Evolutionary conservation across 441 rosid genomes (phyloP).

Genomic region (Euphorbia celastroides): DNA sequence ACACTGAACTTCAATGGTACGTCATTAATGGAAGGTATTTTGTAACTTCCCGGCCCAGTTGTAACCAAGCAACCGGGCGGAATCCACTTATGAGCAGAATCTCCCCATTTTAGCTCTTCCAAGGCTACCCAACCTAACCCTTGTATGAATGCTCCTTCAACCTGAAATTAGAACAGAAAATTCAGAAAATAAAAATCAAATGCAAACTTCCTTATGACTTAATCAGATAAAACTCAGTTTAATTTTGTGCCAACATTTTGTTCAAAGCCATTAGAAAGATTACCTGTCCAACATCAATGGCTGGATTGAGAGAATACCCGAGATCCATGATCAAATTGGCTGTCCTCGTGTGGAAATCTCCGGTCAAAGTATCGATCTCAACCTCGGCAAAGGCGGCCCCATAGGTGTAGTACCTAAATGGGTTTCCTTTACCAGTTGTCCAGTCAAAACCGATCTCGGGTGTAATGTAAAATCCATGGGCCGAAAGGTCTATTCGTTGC

Average conservation of each 20-base stretch:
- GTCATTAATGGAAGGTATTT: conserved; percentile 88
- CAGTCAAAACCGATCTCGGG: conserved; percentile 91
- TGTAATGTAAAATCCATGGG: conserved; percentile 83
- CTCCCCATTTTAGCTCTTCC: conserved; percentile 98
- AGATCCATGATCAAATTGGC: conserved; percentile 78
- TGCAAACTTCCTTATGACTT: conserved; percentile 3
- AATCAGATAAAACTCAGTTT: background rate
- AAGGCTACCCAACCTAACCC: conserved; percentile 93
- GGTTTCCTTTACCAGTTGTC: conserved; percentile 69
- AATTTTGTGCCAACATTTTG: background rate
- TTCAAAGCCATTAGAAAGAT: conserved; percentile 13
- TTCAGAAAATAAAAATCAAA: background rate
- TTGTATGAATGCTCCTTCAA: conserved; percentile 94
- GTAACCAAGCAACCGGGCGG: conserved; percentile 71
- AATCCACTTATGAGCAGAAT: conserved; percentile 83
- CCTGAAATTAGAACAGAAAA: conserved; percentile 31
- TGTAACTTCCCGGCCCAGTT: conserved; percentile 87
- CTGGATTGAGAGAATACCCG: conserved; percentile 87
- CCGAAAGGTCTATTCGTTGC: conserved; percentile 86
- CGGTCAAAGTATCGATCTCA: conserved; percentile 86
- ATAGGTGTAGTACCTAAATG: conserved; percentile 78
- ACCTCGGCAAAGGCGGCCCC: conserved; percentile 96
- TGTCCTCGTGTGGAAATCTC: conserved; percentile 85
- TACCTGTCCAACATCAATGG: conserved; percentile 94
- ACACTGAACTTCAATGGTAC: conserved; percentile 75